These are phyloP conservation scores for Xylaria sp. DNA, from an alignment of 2,329 filamentous ascomycete species.

Conservation along the genomic window DNA sequence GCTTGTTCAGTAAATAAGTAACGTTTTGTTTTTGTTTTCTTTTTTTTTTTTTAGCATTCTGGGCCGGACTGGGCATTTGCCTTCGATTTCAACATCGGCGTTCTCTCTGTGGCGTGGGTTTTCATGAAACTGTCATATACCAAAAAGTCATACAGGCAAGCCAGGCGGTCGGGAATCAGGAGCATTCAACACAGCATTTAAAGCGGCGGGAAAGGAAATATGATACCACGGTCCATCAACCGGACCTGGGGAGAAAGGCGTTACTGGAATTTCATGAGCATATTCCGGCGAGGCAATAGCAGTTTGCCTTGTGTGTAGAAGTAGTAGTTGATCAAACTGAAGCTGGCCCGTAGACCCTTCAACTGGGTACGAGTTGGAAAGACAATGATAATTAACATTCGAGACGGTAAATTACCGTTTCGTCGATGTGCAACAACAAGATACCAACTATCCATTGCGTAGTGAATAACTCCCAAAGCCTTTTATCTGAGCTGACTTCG, in stretches of 20 bases:
- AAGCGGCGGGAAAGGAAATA: slow-evolving; percentile 47
- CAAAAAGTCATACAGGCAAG: slow-evolving; percentile 50
- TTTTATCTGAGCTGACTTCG: not conserved
- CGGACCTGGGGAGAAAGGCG: slow-evolving; percentile 50
- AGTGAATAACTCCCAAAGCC: not conserved
- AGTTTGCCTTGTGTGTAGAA: slow-evolving; percentile 45
- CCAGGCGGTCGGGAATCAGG: slow-evolving; percentile 46
- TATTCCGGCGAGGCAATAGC: slow-evolving; percentile 42
- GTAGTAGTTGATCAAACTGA: slow-evolving; percentile 41
- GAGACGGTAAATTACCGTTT: slow-evolving; percentile 24
- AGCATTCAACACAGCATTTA: slow-evolving; percentile 54
- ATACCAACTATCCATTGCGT: not conserved
- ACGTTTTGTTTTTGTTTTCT: slow-evolving; percentile 44
- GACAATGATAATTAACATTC: slow-evolving; percentile 38
- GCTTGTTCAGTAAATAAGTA: slow-evolving; percentile 38
- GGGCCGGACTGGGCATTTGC: slow-evolving; percentile 47
- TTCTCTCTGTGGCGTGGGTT: slow-evolving; percentile 52
- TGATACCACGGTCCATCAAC: slow-evolving; percentile 54
- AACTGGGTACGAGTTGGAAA: slow-evolving; percentile 45
- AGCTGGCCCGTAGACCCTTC: slow-evolving; percentile 42
- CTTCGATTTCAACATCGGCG: slow-evolving; percentile 71
- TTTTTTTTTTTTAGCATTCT: slow-evolving; percentile 50
- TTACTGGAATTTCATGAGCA: slow-evolving; percentile 49
- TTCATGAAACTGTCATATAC: slow-evolving; percentile 47
- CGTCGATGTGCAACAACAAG: slow-evolving; percentile 18